These are phyloP conservation scores for Mycena rosella DNA, from an alignment of 768 basidiomycete species.

Conservation along the genomic window DNA sequence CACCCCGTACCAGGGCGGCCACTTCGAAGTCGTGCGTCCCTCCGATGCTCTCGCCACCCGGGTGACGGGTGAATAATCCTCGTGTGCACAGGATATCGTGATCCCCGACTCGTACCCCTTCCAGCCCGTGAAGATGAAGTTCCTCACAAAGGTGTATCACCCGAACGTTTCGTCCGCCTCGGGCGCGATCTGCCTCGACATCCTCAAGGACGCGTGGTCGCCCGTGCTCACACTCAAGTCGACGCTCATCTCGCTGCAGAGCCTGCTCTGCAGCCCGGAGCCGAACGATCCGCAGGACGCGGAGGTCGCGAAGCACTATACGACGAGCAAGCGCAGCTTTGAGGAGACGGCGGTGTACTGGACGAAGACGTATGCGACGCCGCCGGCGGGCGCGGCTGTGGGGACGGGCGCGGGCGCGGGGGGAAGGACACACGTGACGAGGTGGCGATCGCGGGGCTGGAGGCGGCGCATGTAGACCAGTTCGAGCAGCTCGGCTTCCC, in stretches of 20 bases:
- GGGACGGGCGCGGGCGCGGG: slow-evolving; percentile 59
- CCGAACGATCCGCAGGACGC: slow-evolving; percentile 98
- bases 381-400: slow-evolving; percentile 61
- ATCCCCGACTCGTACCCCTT: slow-evolving; percentile 94
- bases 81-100: slow-evolving; percentile 70
- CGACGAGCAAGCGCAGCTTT: slow-evolving; percentile 88
- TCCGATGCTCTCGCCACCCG: slow-evolving; percentile 1
- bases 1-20: slow-evolving; percentile 94
- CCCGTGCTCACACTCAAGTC: slow-evolving; percentile 97
- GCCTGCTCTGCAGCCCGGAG: slow-evolving; percentile 92
- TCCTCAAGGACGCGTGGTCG: slow-evolving; percentile 91
- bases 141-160: slow-evolving; percentile 96
- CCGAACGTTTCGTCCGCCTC: slow-evolving; percentile 95
- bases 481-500: slow-evolving; percentile 90
- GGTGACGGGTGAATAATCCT: neutral
- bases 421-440: slow-evolving; percentile 67
- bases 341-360: slow-evolving; percentile 95
- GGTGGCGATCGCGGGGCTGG: slow-evolving; percentile 85
- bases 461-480: slow-evolving; percentile 84
- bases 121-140: slow-evolving; percentile 98
- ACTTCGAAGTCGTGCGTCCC: slow-evolving; percentile 87
- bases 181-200: slow-evolving; percentile 95
- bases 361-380: slow-evolving; percentile 91
- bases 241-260: slow-evolving; percentile 95
- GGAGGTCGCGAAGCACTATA: slow-evolving; percentile 97